These are phyloP conservation scores for Aspergillus sclerotioniger DNA, from an alignment of 495 filamentous ascomycete genomes.

Conservation along the genomic window DNA sequence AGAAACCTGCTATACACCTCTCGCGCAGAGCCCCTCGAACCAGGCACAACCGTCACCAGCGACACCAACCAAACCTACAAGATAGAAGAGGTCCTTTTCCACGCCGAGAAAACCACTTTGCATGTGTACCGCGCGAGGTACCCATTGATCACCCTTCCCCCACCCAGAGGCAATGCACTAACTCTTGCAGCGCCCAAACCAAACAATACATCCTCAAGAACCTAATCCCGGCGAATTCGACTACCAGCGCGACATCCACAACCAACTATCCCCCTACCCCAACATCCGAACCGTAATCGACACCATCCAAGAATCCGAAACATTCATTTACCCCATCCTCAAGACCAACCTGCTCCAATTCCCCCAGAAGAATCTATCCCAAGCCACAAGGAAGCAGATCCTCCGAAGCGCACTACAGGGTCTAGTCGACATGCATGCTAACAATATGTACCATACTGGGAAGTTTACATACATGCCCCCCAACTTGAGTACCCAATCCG, in stretches of 20 bases:
- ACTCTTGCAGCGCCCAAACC: constrained; percentile 36
- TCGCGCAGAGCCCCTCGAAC: background rate
- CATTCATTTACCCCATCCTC: constrained; percentile 48
- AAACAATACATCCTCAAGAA: constrained; percentile 40
- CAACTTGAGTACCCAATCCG: too few relatives aligned
- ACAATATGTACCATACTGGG: constrained; percentile 46
- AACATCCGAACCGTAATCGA: constrained; percentile 27
- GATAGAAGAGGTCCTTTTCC: constrained; percentile 22
- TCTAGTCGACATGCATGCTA: constrained; percentile 40
- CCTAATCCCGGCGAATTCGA: constrained; percentile 39
- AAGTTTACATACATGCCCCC: too few relatives aligned
- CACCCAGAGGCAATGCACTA: too few relatives aligned
- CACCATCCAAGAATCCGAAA: constrained; percentile 38
- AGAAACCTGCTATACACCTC: too few relatives aligned
- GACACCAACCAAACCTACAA: constrained; percentile 19
- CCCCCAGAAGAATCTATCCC: constrained; percentile 31
- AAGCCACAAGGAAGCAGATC: constrained; percentile 33
- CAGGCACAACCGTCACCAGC: constrained; percentile 19
- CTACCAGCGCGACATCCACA: constrained; percentile 33
- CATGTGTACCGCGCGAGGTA: constrained; percentile 27
- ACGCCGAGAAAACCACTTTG: constrained; percentile 19
- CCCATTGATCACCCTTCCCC: background rate
- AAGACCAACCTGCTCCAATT: constrained; percentile 42
- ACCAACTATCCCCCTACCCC: constrained; percentile 31
- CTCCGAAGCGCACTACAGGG: constrained; percentile 43